These are phyloP conservation scores for Myriosclerotinia scirpicola DNA, from an alignment of 2,329 filamentous ascomycete species.

Conservation along the genomic window DNA sequence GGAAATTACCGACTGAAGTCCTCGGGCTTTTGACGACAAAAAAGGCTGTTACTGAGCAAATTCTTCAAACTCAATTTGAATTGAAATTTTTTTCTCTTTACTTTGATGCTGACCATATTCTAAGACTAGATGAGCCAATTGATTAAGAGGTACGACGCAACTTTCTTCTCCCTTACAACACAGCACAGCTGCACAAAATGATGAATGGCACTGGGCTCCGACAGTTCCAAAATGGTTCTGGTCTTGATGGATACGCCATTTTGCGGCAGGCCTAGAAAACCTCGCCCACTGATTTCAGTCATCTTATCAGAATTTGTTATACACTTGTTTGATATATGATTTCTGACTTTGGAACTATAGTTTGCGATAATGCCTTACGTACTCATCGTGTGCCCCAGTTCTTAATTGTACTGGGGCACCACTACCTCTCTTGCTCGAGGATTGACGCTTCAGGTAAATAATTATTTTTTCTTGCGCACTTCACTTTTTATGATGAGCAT, in stretches of 20 bases:
- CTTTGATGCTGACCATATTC: conserved; percentile 21
- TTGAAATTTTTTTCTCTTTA: not conserved
- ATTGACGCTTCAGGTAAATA: conserved; percentile 26
- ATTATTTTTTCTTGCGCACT: conserved; percentile 22
- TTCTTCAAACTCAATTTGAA: not conserved
- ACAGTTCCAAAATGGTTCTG: conserved; percentile 49
- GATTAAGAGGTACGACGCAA: conserved; percentile 27
- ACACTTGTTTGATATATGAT: conserved; percentile 15
- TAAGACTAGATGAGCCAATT: conserved; percentile 1
- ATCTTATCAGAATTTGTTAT: conserved; percentile 2
- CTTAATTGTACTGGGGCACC: not conserved
- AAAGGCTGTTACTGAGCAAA: conserved; percentile 81
- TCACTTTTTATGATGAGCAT: conserved; percentile 48
- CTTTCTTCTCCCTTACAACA: conserved; percentile 12
- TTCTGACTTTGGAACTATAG: conserved; percentile 20
- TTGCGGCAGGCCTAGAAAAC: conserved; percentile 99
- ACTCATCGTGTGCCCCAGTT: not conserved
- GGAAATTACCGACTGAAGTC: conserved; percentile 95
- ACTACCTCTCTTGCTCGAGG: not conserved
- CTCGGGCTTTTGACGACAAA: conserved; percentile 69
- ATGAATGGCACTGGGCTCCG: conserved; percentile 99
- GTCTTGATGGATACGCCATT: conserved; percentile 81
- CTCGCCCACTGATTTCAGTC: conserved; percentile 83
- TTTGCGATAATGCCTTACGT: not conserved
- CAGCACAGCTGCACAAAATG: conserved; percentile 47